Evolutionary conservation across 2,329 filamentous ascomycete genomes (phyloP).

Genomic region (Plectosphaerella plurivora): DNA sequence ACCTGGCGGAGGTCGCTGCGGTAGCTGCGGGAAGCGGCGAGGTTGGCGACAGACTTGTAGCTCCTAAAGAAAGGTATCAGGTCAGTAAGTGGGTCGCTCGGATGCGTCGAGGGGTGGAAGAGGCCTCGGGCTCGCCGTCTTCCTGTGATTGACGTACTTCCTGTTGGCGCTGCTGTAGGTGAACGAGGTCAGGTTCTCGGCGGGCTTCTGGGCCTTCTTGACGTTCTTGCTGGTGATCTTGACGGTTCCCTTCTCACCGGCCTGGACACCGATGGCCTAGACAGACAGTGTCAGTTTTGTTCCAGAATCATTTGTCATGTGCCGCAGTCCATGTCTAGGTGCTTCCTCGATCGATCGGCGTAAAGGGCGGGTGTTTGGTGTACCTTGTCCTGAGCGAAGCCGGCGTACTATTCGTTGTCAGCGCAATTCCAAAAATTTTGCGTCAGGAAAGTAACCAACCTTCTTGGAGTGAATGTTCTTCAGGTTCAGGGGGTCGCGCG

Average conservation of each 20-base stretch:
- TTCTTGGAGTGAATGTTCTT: constrained; percentile 88
- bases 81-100: not conserved
- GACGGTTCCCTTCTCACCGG: constrained; percentile 74
- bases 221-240: constrained; percentile 81
- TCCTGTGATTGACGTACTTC: constrained; percentile 60
- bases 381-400: constrained; percentile 94
- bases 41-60: constrained; percentile 83
- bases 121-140: constrained; percentile 42
- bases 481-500: constrained; percentile 90
- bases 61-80: constrained; percentile 49
- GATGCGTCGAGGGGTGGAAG: not conserved
- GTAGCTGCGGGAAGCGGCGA: constrained; percentile 81
- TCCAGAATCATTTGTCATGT: constrained; percentile 3
- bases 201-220: constrained; percentile 68
- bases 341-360: not conserved
- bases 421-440: not conserved
- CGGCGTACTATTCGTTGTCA: constrained; percentile 63
- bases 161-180: constrained; percentile 69
- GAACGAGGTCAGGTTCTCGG: constrained; percentile 57
- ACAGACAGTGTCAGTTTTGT: constrained; percentile 7
- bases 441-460: constrained; percentile 45
- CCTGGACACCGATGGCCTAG: constrained; percentile 77
- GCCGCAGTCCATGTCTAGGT: not conserved
- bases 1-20: constrained; percentile 70
- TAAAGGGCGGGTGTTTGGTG: not conserved